Percentiles rank a stretch among this genome's conserved stretches.
These are phyloP conservation scores for Solanum paucissectum DNA, from an alignment of 257 asterid genomes.

Conservation along the genomic window DNA sequence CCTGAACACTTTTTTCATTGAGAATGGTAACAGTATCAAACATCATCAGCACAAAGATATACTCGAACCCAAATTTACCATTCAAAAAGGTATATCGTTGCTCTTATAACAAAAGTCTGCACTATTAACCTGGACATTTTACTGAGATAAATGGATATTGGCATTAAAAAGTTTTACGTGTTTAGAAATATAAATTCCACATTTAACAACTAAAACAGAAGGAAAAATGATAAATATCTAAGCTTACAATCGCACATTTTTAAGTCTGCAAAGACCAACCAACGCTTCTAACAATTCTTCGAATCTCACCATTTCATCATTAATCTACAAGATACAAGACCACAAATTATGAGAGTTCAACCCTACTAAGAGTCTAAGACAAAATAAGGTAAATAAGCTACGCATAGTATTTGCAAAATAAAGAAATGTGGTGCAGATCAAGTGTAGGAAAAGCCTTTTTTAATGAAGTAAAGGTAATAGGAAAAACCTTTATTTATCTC, in stretches of 20 bases:
- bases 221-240: background rate
- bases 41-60: background rate
- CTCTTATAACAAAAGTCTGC: background rate
- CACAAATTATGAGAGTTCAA: background rate
- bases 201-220: background rate
- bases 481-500: background rate
- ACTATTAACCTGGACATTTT: background rate
- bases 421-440: background rate
- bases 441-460: background rate
- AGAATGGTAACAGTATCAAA: background rate
- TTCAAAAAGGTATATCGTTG: background rate
- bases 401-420: background rate
- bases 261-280: conserved; percentile 54
- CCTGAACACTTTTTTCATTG: background rate
- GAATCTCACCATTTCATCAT: conserved; percentile 37
- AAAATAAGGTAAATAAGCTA: background rate
- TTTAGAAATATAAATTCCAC: background rate
- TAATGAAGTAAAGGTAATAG: background rate
- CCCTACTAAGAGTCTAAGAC: background rate
- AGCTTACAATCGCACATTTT: conserved; percentile 47
- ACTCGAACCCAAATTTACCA: background rate
- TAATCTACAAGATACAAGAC: conserved; percentile 41
- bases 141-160: background rate
- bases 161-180: background rate
- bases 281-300: conserved; percentile 65